Evolutionary conservation across 2,329 filamentous ascomycete species (phyloP).

Genomic region (Trichoderma lentiforme): DNA sequence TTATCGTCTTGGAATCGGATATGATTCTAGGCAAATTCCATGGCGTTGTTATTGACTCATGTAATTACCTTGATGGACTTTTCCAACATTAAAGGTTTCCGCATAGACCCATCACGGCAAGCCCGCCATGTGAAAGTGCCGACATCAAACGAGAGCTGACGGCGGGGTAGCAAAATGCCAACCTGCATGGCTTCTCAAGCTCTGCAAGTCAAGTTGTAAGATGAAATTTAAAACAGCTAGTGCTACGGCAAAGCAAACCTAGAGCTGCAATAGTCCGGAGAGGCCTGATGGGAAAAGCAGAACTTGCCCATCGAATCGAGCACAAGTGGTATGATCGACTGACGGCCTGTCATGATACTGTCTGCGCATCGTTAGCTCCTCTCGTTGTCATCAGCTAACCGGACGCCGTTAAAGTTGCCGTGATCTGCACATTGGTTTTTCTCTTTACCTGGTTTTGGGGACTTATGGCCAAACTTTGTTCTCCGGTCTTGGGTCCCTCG

Average conservation of each 20-base stretch:
- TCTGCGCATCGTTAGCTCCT: neutral
- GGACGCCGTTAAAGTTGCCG: neutral
- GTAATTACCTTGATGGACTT: neutral
- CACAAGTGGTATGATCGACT: slow-evolving; percentile 8
- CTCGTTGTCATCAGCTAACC: neutral
- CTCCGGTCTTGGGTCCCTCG: neutral
- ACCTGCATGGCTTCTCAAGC: neutral
- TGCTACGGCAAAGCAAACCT: neutral
- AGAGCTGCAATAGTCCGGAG: neutral
- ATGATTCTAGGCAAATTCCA: neutral
- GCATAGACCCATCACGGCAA: neutral
- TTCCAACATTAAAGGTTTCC: neutral
- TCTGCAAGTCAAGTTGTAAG: neutral
- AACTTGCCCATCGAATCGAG: neutral
- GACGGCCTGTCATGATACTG: neutral
- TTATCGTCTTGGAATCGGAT: neutral
- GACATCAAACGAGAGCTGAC: neutral
- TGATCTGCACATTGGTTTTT: neutral
- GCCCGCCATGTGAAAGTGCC: neutral
- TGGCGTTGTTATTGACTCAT: neutral
- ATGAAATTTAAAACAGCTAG: neutral
- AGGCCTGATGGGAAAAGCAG: neutral
- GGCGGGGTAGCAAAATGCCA: neutral
- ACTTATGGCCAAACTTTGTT: neutral
- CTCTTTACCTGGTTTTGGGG: neutral